Evolutionary conservation across 352 stramenopile genomes (phyloP), one percentile per base, ranked within the genome.

Genomic region (Blastocystis sp.): DNA sequence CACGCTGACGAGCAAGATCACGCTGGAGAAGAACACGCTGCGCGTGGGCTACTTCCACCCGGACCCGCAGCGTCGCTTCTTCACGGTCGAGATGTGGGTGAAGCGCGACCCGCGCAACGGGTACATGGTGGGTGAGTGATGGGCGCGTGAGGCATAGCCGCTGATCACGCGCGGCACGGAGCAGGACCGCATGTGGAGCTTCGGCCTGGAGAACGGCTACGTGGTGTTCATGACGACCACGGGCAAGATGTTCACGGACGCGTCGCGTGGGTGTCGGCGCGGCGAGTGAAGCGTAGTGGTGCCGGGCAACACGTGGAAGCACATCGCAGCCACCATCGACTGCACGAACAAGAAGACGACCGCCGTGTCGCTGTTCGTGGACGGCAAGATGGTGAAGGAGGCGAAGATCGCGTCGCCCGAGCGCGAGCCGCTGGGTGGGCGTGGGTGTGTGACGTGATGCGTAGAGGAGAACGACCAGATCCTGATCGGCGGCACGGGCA

Each of bases 41-140:
- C 64, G 67, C 45, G 78, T 88, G 21, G 78, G 23, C 21, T 88
- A 88, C 59, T 88, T 88, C 78, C 78, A 76, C 45, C 64, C 64
- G 3, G 78, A 88, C 66, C 23, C 62, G 19, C 78, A 88, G 67
- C 64, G 78, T 28, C 78, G 78, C 43, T 88, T 65, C 53, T 88
- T 88, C 53, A 88, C 78, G 34, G 60, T 79, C 11, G 78, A 88
- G 52, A 79, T 88, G 67, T 88, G 78, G 78, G 67, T 88, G 78
- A 88, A 88, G 52, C 64, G 67, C n/a, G 78, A 77, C 41, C 23
- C 40, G 19, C 64, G 78, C 28, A 79, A 88, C 45, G 64, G 67
- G 45, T 88, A 78, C 19, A 88, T 88, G 78, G 78, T 88, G 45
- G 34, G 65, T 60, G 34, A n/a, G 14, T 74, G 11, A 23, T 23